These are phyloP conservation scores for Paraglomus occultum DNA, from an alignment of 192 early-diverging fungal species.

Conservation along the genomic window DNA sequence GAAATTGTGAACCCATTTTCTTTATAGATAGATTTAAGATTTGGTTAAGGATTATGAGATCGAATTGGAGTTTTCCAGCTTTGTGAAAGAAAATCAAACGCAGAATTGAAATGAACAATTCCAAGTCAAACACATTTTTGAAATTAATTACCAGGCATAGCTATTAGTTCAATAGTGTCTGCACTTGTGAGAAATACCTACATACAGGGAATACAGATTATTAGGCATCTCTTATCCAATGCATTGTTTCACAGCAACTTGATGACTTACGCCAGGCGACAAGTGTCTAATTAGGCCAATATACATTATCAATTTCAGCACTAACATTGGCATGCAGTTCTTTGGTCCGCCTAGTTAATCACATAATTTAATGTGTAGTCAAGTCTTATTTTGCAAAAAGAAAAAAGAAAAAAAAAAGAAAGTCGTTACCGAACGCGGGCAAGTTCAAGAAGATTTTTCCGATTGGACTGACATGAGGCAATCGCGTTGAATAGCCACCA, in stretches of 20 bases:
- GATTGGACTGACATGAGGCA: conserved; percentile 42
- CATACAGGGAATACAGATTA: no score
- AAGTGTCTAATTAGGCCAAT: conserved; percentile 16
- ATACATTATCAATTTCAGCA: conserved; percentile 29
- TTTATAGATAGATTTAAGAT: no score
- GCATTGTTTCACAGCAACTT: not conserved
- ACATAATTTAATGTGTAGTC: not conserved
- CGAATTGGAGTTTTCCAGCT: conserved; percentile 38
- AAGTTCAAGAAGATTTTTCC: conserved; percentile 42
- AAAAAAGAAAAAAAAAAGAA: not conserved
- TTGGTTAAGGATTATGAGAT: conserved; percentile 17
- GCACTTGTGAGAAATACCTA: conserved; percentile 31
- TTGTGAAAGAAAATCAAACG: conserved; percentile 32
- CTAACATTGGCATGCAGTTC: conserved; percentile 25
- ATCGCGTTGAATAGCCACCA: conserved; percentile 42
- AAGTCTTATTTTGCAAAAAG: not conserved
- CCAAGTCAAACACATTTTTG: not conserved
- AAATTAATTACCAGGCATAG: not conserved
- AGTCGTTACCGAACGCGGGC: conserved; percentile 29
- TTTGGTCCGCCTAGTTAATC: not conserved
- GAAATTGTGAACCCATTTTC: not conserved
- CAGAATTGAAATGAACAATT: not conserved
- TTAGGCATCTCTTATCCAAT: no score
- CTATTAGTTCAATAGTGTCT: conserved; percentile 12
- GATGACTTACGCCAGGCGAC: conserved; percentile 23